Percentiles rank a stretch among this genome's conserved stretches.
phyloP scores from a whole-genome alignment of 1,284 basidiomycete species.

The Phlebopus sp. region DNA sequence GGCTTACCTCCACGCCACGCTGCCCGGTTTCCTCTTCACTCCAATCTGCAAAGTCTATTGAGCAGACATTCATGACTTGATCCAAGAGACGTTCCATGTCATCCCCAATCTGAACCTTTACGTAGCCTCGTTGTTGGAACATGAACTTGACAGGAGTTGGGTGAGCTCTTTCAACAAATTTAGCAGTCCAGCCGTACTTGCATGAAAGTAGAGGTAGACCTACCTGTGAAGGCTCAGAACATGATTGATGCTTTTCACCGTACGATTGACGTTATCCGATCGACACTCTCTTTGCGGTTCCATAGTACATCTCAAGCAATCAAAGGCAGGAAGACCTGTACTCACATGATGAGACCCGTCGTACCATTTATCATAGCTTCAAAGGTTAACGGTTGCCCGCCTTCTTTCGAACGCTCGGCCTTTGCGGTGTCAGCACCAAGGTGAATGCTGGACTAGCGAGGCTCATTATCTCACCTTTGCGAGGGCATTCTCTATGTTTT shows the following conservation, averaged over 20 bases:
- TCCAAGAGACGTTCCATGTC: conserved; percentile 47
- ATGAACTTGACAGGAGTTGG: conserved; percentile 74
- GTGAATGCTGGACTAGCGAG: background rate
- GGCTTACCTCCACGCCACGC: conserved; percentile 43
- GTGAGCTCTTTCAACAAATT: conserved; percentile 49
- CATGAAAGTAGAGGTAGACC: conserved; percentile 18
- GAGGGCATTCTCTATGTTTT: conserved; percentile 73
- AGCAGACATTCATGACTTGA: conserved; percentile 50
- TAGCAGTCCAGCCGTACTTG: background rate
- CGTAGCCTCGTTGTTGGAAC: conserved; percentile 68
- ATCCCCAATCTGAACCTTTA: conserved; percentile 52
- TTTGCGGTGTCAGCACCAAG: conserved; percentile 21
- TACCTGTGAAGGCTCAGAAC: conserved; percentile 61
- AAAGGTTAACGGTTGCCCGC: conserved; percentile 56
- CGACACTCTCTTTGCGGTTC: conserved; percentile 63
- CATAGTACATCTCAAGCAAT: background rate
- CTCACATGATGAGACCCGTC: conserved; percentile 76
- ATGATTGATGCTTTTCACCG: conserved; percentile 62
- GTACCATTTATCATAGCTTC: conserved; percentile 71
- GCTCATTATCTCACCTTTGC: conserved; percentile 47
- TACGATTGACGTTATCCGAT: conserved; percentile 73
- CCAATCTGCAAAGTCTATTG: conserved; percentile 52
- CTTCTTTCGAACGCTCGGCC: conserved; percentile 52
- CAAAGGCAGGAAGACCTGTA: conserved; percentile 1
- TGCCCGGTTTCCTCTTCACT: conserved; percentile 28